A percentile compares a stretch with the other conserved stretches of the same genome.
phyloP scores from a whole-genome alignment of 2,329 filamentous ascomycete species.

The Fusarium sulawesiense region DNA sequence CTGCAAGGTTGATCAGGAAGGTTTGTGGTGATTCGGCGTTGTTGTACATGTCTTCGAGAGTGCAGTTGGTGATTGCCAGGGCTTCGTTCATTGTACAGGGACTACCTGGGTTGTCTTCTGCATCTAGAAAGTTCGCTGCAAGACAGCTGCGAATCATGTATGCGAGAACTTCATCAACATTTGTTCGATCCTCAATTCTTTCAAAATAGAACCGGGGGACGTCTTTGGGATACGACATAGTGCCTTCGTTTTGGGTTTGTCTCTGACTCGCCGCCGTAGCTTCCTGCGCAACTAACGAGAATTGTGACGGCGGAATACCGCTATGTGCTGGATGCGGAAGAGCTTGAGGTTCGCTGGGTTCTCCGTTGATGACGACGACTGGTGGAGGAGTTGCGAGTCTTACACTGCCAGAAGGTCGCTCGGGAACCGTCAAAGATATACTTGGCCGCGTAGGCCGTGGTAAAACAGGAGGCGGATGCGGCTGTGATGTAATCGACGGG shows the following conservation, averaged over 20 bases:
- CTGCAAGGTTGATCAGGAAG: conserved; percentile 70
- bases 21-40: conserved; percentile 63
- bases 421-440: conserved; percentile 57
- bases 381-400: conserved; percentile 70
- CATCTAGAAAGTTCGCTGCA: conserved; percentile 64
- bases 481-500: conserved; percentile 25
- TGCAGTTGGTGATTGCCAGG: conserved; percentile 62
- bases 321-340: conserved; percentile 4
- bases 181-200: conserved; percentile 60
- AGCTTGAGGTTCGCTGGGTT: neutral
- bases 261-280: conserved; percentile 14
- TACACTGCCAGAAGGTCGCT: conserved; percentile 69
- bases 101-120: conserved; percentile 56
- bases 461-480: conserved; percentile 17
- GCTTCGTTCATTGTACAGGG: conserved; percentile 64
- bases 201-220: conserved; percentile 52
- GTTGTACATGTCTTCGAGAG: conserved; percentile 64
- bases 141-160: conserved; percentile 65
- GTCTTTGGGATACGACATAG: conserved; percentile 19
- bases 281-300: conserved; percentile 41
- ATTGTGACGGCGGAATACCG: conserved; percentile 19
- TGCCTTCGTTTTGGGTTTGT: conserved; percentile 3
- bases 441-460: conserved; percentile 51
- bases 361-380: conserved; percentile 41
- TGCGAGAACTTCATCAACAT: conserved; percentile 67